Conservation (phyloP, 1,284 basidiomycete genomes). For the Uromyces viciae-fabae region DNA sequence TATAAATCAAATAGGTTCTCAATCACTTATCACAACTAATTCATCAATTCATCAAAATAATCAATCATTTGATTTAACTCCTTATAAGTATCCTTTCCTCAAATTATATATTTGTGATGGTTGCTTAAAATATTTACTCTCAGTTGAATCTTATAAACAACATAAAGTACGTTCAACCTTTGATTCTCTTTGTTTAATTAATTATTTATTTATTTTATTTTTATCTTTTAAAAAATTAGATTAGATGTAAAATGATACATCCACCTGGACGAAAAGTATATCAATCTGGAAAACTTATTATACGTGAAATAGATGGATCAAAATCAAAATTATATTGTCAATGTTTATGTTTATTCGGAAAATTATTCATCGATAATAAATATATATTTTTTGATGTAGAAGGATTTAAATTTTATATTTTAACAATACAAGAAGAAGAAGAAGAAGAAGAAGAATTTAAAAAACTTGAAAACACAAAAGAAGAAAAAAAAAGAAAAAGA, state of each 20-base stretch:
- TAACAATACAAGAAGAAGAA: conserved; percentile 69
- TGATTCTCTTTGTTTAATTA: not conserved
- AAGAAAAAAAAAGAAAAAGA: conserved; percentile 72
- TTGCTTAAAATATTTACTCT: conserved; percentile 95
- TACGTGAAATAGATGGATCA: conserved; percentile 93
- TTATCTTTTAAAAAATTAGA: conserved; percentile 61
- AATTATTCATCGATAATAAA: conserved; percentile 98
- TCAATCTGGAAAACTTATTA: conserved; percentile 78
- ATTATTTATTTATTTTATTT: not conserved
- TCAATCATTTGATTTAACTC: too few relatives aligned
- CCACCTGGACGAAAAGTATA: conserved; percentile 90
- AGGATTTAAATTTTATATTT: conserved; percentile 75
- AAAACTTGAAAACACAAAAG: conserved; percentile 56
- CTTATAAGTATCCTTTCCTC: too few relatives aligned
- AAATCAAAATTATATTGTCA: conserved; percentile 90
- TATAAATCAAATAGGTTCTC: too few relatives aligned
- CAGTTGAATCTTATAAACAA: conserved; percentile 66
- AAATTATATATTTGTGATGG: conserved; percentile 78
- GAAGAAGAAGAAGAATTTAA: not conserved
- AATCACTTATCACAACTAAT: too few relatives aligned
- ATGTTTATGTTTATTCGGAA: conserved; percentile 90
- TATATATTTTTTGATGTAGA: conserved; percentile 83
- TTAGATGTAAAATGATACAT: conserved; percentile 66
- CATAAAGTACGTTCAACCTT: conserved; percentile 64
- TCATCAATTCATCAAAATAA: too few relatives aligned